Evolutionary conservation across 768 basidiomycete genomes (phyloP), one percentile per base, ranked within the genome.

Genomic region (Lepiota venenata): DNA sequence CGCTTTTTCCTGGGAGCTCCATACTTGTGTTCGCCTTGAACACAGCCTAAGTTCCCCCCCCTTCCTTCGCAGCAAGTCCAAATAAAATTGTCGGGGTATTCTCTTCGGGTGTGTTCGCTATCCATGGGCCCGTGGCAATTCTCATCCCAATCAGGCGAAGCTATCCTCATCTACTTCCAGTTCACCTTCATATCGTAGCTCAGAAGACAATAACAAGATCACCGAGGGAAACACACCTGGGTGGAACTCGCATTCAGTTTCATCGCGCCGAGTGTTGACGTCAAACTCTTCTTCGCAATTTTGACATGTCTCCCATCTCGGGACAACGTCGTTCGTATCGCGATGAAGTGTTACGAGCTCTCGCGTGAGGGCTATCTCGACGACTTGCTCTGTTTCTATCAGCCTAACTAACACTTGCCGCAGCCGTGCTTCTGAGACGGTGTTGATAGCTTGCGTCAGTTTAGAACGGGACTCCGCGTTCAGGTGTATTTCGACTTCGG

Each of bases 21-120:
- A 25, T 63, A 51, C 51, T 58, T 61, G 62, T 79, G 78, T 20
- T 67, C 62, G 25, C 70, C 71, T 47, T 54, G 64, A 16, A 74
- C 71, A 55, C 79, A 81, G 7, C 77, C 78, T 20, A 65, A 62
- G 6, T 61, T 57, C 16, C 48, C 59, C 4, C 74, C 76, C 44
- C 71, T 60, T 41, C 62, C 58, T n/a, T 74, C 68, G 57, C 82
- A 82, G 57, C 80, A 83, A 2, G 65, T 71, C 81, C 81, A 83
- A 2, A 47, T 63, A 57, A 81, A 82, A 47, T 74, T 73, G 53
- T 81, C 73, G 1, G 80, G 79, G 53, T 64, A 78, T 14, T 71
- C 59, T 50, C 59, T 57, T 49, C 72, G 71, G 61, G 75, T 78
- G 32, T 64, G 58, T 15, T 60, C 29, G 4, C 73, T 70, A 60